phyloP scores from a whole-genome alignment of 331 rosid genomes.

The Quercus phellos region DNA sequence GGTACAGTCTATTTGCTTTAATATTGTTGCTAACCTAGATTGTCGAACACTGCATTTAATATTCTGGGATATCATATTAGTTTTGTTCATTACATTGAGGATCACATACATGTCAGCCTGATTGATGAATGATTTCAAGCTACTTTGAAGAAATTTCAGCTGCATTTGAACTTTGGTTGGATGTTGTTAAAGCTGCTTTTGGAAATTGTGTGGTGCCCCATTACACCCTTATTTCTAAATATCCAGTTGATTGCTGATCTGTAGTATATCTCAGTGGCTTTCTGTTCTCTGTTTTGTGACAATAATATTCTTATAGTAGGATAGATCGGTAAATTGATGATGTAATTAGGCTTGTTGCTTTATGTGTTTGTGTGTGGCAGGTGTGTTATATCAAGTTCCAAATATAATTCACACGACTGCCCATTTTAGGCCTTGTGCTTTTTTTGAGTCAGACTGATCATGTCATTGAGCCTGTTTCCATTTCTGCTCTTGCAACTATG shows the following conservation, averaged over 20 bases:
- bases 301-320: background rate
- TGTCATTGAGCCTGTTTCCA: conserved; percentile 2
- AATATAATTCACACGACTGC: background rate
- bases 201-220: background rate
- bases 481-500: background rate
- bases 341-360: background rate
- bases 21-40: background rate
- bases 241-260: background rate
- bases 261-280: background rate
- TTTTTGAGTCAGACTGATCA: background rate
- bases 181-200: background rate
- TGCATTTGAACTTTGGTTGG: background rate
- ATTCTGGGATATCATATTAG: background rate
- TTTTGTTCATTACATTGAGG: background rate
- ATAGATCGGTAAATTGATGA: background rate
- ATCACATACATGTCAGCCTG: background rate
- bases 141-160: background rate
- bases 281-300: background rate
- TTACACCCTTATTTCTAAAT: background rate
- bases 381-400: background rate
- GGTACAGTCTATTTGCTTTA: conserved; percentile 32
- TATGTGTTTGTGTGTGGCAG: background rate
- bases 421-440: background rate
- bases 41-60: background rate
- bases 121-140: background rate